These are phyloP conservation scores for Trichothecium sympodiale DNA, from an alignment of 2,329 filamentous ascomycete genomes.

Conservation along the genomic window DNA sequence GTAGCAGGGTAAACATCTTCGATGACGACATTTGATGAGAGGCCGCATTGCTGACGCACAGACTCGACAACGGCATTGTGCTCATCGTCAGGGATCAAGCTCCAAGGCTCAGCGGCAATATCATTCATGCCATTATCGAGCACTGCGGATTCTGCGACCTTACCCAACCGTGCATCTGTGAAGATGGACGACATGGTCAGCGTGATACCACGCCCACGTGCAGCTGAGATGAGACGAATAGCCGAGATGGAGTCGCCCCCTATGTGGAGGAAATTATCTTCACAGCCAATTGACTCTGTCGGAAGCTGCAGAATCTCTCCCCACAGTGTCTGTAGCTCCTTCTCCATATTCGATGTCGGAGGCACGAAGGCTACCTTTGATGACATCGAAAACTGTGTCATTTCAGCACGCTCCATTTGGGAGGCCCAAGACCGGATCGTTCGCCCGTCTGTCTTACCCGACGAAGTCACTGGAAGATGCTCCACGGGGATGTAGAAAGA, in stretches of 20 bases:
- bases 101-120: no score
- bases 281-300: slow-evolving; percentile 23
- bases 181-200: slow-evolving; percentile 34
- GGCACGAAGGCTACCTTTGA: no score
- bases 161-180: no score
- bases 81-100: no score
- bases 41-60: neutral
- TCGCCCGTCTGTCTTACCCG: slow-evolving; percentile 9
- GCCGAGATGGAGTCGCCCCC: slow-evolving; percentile 12
- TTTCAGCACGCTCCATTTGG: no score
- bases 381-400: no score
- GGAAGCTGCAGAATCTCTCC: slow-evolving; percentile 29
- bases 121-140: no score
- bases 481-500: slow-evolving; percentile 2
- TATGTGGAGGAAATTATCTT: slow-evolving; percentile 9
- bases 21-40: slow-evolving; percentile 9
- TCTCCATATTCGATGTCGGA: slow-evolving; percentile 13
- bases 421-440: neutral
- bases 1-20: slow-evolving; percentile 39
- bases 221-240: slow-evolving; percentile 7
- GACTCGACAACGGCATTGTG: no score
- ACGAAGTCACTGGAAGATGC: slow-evolving; percentile 3
- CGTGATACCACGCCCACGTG: slow-evolving; percentile 17
- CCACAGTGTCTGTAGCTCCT: slow-evolving; percentile 35
- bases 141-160: no score